Evolutionary conservation across 1,284 basidiomycete genomes (phyloP).

Genomic region (Trametes hirsuta): DNA sequence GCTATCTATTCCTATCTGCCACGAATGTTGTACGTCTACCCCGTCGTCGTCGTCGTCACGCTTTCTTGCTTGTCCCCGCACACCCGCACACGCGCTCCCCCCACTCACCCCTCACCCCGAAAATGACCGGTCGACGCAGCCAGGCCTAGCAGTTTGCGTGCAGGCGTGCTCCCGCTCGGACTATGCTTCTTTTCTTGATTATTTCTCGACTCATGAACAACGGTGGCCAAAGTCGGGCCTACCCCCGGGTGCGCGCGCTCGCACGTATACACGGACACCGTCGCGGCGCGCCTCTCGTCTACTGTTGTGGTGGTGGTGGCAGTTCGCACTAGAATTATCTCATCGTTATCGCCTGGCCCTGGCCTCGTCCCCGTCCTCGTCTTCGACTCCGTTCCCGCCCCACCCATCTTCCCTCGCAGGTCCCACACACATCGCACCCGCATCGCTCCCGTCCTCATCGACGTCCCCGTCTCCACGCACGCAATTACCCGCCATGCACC

Average conservation of each 20-base stretch:
- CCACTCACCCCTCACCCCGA: neutral
- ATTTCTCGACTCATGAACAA: neutral
- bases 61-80: neutral
- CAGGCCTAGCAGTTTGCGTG: neutral
- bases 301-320: neutral
- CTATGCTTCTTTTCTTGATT: neutral
- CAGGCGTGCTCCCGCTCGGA: constrained; percentile 3
- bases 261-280: constrained; percentile 20
- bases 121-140: constrained; percentile 17
- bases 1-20: constrained; percentile 26
- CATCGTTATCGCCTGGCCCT: neutral
- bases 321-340: neutral
- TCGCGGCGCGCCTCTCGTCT: constrained; percentile 12
- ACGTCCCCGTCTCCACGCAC: neutral
- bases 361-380: neutral
- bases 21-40: constrained; percentile 15
- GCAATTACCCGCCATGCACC: neutral
- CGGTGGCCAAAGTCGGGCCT: neutral
- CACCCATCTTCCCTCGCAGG: neutral
- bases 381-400: neutral
- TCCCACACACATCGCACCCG: constrained; percentile 2
- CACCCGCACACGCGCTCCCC: neutral
- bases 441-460: neutral
- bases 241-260: constrained; percentile 13
- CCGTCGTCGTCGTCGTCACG: neutral